Evolutionary conservation across 176 grass and related monocot genomes (phyloP).

Genomic region (Rhynchospora breviuscula): DNA sequence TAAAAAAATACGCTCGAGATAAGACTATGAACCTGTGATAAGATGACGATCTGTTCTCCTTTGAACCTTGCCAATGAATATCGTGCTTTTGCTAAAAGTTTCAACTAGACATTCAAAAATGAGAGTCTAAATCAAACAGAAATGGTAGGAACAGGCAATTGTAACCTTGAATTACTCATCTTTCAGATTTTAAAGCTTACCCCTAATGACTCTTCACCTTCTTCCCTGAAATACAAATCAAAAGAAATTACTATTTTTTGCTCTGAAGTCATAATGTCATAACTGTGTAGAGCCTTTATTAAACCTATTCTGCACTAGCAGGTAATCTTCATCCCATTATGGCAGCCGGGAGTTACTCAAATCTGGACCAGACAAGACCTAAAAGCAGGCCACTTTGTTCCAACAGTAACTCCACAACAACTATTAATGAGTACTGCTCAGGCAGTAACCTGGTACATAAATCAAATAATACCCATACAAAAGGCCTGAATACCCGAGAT

Average conservation of each 20-base stretch:
- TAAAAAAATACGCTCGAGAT: not conserved
- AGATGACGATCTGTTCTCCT: constrained; percentile 85
- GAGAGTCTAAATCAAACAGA: constrained; percentile 13
- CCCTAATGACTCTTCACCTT: constrained; percentile 83
- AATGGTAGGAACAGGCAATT: not conserved
- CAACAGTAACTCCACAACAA: not conserved
- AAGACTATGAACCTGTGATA: constrained; percentile 66
- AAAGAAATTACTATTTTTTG: constrained; percentile 8
- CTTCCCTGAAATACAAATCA: constrained; percentile 58
- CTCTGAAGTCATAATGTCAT: not conserved
- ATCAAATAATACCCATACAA: not conserved
- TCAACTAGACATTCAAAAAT: constrained; percentile 47
- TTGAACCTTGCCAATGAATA: constrained; percentile 83
- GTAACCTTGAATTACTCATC: constrained; percentile 17
- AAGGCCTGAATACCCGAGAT: not conserved
- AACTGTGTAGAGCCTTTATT: not conserved
- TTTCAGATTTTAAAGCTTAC: constrained; percentile 44
- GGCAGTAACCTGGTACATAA: not conserved
- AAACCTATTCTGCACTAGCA: not conserved
- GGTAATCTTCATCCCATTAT: not conserved
- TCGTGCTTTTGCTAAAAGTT: constrained; percentile 86
- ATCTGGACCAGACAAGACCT: not conserved
- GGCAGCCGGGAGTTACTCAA: not conserved
- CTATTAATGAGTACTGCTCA: not conserved
- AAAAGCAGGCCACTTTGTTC: not conserved